Base-by-base conservation (phyloP, 2,329 filamentous ascomycete genomes). In the Endoconidiophora polonica region DNA sequence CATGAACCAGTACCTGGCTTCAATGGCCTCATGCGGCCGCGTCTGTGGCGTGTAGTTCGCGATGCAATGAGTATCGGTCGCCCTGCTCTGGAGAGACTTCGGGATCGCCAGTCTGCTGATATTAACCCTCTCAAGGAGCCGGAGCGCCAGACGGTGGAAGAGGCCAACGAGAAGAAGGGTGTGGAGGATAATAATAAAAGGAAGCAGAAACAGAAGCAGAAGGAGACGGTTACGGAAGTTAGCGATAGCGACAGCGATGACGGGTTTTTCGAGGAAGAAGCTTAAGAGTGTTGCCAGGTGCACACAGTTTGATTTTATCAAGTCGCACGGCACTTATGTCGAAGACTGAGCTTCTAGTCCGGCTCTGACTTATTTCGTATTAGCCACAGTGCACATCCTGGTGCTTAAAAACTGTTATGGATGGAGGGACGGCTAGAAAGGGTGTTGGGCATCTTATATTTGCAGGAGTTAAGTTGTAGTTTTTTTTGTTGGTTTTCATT, bases 1-100 rank as follows among this genome's bases (percentile, higher is more conserved):
- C 61, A 65, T 4, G 65, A 70, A 52, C 51, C 51, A 3, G 47
- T 53, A 16, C 40, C 39, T 7, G 38, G 44, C n/a, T 14, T 42
- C 14, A 29, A 39, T 37, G 51, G 42, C 6, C 37, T 53, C 6
- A n/a, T 47, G 51, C 63, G 73, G 52, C 70, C 72, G 5, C 70
- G 74, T n/a, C 73, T 87, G 67, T 87, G 83, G 83, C 64, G 65
- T 14, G 64, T 71, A 12, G 72, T 90, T 16, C 81, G 84, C 64
- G 68, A 74, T 58, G 72, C 78, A 10, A 77, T 82, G 68, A 65
- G 68, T 48, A 67, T 76, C 37, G 77, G 77, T 5, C 66, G 60
- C 2, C 56, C 66, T 1, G 70, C 69, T 12, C 59, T 83, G 47
- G 68, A 74, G 53, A 65, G 60, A 48, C 58, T 83, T 46, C 68